These are phyloP conservation scores for Metschnikowia santaceciliae DNA, from an alignment of 805 yeast genomes.

Conservation along the genomic window DNA sequence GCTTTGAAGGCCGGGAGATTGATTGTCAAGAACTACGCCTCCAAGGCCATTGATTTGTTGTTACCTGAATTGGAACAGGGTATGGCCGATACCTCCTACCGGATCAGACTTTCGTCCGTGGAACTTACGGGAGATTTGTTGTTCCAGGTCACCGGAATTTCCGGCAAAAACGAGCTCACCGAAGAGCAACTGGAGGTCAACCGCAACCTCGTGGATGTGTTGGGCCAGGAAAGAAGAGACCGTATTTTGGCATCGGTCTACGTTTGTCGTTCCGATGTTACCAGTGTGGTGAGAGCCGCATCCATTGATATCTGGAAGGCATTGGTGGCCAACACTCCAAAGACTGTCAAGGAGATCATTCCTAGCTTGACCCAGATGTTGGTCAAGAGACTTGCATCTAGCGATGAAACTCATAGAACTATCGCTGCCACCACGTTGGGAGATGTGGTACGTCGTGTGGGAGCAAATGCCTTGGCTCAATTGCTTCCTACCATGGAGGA, in stretches of 20 bases:
- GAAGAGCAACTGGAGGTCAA: constrained; percentile 57
- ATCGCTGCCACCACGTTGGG: constrained; percentile 94
- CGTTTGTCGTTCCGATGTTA: constrained; percentile 88
- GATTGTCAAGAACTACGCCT: constrained; percentile 86
- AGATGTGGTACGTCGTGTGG: constrained; percentile 91
- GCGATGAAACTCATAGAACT: constrained; percentile 70
- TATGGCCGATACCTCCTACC: constrained; percentile 70
- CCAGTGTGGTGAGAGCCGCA: constrained; percentile 82
- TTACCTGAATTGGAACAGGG: constrained; percentile 94
- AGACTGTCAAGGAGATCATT: constrained; percentile 86
- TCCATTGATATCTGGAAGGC: constrained; percentile 97
- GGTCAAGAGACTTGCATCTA: constrained; percentile 78
- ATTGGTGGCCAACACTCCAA: constrained; percentile 91
- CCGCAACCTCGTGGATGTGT: constrained; percentile 59
- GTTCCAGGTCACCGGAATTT: constrained; percentile 89
- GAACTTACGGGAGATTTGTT: constrained; percentile 93
- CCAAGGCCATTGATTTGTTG: constrained; percentile 85
- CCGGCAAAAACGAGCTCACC: constrained; percentile 66
- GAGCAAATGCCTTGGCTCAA: constrained; percentile 78
- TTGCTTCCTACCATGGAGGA: constrained; percentile 80
- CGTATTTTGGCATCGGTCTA: constrained; percentile 80
- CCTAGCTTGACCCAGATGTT: constrained; percentile 78
- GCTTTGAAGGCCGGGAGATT: constrained; percentile 91
- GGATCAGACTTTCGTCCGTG: constrained; percentile 90
- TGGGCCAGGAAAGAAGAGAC: constrained; percentile 88